These are phyloP conservation scores for Penicillium odoratum DNA, from an alignment of 495 filamentous ascomycete genomes.

Conservation along the genomic window DNA sequence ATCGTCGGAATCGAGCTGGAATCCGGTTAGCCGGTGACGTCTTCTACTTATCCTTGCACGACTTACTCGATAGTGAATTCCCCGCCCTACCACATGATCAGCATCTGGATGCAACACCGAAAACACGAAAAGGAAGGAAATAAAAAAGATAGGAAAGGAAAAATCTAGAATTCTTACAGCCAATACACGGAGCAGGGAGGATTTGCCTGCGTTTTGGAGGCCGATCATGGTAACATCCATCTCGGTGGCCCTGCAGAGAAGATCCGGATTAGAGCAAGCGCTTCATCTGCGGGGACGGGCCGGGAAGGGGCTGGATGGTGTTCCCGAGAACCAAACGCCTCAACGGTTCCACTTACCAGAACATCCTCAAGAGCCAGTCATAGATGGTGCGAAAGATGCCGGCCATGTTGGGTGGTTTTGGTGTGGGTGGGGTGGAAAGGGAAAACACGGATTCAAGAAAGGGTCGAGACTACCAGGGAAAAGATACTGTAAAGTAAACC, in stretches of 20 bases:
- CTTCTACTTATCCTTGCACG: conserved; percentile 12
- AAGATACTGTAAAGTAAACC: not conserved
- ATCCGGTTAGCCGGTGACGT: conserved; percentile 40
- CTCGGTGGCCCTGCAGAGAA: conserved; percentile 79
- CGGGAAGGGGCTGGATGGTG: conserved; percentile 21
- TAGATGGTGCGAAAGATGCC: conserved; percentile 91
- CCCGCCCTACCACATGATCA: conserved; percentile 68
- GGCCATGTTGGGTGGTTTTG: conserved; percentile 57
- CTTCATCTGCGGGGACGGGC: conserved; percentile 40
- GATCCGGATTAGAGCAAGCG: conserved; percentile 16
- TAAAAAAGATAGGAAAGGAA: not conserved
- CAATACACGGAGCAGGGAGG: conserved; percentile 87
- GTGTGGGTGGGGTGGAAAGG: conserved; percentile 1
- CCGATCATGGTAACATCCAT: conserved; percentile 99
- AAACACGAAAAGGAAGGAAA: not conserved
- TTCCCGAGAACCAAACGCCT: conserved; percentile 20
- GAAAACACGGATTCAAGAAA: not conserved
- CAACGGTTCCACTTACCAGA: conserved; percentile 77
- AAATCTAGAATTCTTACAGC: conserved; percentile 65
- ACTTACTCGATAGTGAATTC: conserved; percentile 99
- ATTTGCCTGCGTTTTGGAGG: conserved; percentile 97
- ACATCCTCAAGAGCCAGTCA: conserved; percentile 96
- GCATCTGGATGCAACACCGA: conserved; percentile 10
- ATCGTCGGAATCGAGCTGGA: conserved; percentile 95
- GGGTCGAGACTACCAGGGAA: not conserved